Evolutionary conservation across 2,329 filamentous ascomycete species (phyloP).

Genomic region (Zelopaecilomyces penicillatus): DNA sequence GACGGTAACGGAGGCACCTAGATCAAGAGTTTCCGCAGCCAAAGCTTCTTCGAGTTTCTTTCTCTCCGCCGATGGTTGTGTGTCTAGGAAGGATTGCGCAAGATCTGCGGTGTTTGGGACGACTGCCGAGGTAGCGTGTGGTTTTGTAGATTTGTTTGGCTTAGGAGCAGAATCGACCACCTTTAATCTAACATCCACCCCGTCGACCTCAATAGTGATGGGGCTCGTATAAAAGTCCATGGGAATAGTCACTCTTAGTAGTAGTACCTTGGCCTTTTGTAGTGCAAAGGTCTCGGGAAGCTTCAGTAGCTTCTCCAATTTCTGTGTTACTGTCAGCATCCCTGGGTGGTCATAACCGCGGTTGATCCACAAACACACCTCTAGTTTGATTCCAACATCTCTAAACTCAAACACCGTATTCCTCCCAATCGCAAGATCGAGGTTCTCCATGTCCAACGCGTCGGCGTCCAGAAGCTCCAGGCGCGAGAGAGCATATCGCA

Average conservation of each 20-base stretch:
- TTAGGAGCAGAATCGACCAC: conserved; percentile 30
- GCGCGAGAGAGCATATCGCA: conserved; percentile 76
- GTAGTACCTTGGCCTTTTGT: conserved; percentile 63
- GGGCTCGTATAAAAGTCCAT: conserved; percentile 81
- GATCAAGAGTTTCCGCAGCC: conserved; percentile 51
- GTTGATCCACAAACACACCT: conserved; percentile 40
- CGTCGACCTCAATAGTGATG: conserved; percentile 74
- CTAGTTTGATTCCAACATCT: conserved; percentile 72
- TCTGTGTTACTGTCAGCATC: conserved; percentile 40
- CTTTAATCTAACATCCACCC: conserved; percentile 62
- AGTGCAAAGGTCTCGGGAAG: conserved; percentile 66
- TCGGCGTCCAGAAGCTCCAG: conserved; percentile 84
- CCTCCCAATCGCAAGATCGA: conserved; percentile 76
- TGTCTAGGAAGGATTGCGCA: conserved; percentile 69
- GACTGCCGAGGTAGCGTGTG: conserved; percentile 17
- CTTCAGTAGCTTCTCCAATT: conserved; percentile 65
- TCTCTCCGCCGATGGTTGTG: conserved; percentile 58
- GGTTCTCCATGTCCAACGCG: conserved; percentile 73
- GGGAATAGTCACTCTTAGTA: conserved; percentile 74
- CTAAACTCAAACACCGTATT: conserved; percentile 77
- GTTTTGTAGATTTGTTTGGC: conserved; percentile 19
- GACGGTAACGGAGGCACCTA: conserved; percentile 51
- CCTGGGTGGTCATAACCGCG: conserved; percentile 10
- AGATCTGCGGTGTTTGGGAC: conserved; percentile 66
- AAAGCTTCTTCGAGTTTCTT: conserved; percentile 61